These are phyloP conservation scores for Hymenoscyphus infarciens DNA, from an alignment of 2,329 filamentous ascomycete genomes.

Conservation along the genomic window DNA sequence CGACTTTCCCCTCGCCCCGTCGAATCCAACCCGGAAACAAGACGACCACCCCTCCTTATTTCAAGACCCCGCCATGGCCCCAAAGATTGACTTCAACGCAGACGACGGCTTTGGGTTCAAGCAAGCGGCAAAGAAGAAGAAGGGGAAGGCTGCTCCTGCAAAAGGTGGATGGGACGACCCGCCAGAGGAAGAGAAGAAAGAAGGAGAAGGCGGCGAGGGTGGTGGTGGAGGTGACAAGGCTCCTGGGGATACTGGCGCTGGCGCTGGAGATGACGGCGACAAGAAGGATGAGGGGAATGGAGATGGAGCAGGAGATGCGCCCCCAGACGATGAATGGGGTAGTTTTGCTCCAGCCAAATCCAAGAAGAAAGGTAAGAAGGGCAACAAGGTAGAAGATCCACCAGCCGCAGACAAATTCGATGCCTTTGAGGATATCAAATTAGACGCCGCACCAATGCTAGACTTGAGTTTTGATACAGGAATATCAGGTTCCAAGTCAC, in stretches of 20 bases:
- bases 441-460: constrained; percentile 59
- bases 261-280: constrained; percentile 36
- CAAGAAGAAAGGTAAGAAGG: constrained; percentile 59
- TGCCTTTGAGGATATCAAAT: constrained; percentile 66
- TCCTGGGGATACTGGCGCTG: constrained; percentile 34
- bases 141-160: constrained; percentile 24
- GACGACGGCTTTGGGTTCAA: constrained; percentile 52
- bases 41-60: constrained; percentile 38
- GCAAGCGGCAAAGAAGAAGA: constrained; percentile 42
- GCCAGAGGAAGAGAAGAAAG: constrained; percentile 44
- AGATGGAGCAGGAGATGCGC: constrained; percentile 35
- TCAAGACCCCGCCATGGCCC: constrained; percentile 43
- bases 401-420: constrained; percentile 39
- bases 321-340: constrained; percentile 50
- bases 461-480: constrained; percentile 52
- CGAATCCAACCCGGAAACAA: constrained; percentile 14
- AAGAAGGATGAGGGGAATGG: constrained; percentile 39
- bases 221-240: constrained; percentile 36
- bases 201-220: constrained; percentile 43
- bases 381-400: constrained; percentile 41
- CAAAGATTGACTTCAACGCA: constrained; percentile 55
- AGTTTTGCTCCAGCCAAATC: constrained; percentile 44
- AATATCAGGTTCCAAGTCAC: constrained; percentile 41
- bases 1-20: constrained; percentile 23
- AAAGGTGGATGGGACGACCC: constrained; percentile 34